Evolutionary conservation across 106 monocot species (phyloP), one percentile per base, ranked within the genome.

Genomic region (Amphibolis antarctica): DNA sequence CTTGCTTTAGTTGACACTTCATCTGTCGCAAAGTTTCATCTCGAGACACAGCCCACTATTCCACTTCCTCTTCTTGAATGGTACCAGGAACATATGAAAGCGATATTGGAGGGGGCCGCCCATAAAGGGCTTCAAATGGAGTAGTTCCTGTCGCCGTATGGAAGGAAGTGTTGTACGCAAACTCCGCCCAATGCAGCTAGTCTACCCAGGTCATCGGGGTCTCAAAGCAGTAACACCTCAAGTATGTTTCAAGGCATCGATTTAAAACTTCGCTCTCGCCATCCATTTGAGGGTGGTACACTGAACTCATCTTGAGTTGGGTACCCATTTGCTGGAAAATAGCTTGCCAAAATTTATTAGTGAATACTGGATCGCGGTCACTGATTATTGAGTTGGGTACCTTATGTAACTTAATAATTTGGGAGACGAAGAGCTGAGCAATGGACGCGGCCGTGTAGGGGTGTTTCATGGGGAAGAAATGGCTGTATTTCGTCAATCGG

Each of bases 331-430:
- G 0, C 0, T 0, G 36, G 23, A 19, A 29, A 12, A 63, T 18
- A 21, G 42, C 63, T 22, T 44, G 42, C 63, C 63, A 63, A 4
- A 63, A 63, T 10, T n/a, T 19, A 46, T 43, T 63, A 44, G 63
- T 63, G 45, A 63, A 63, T 0, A 22, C n/a, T 0, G 9, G 20
- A 53, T 53, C 53, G 1, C 20, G 0, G 22, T 53, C 15, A 0
- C 9, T 20, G 0, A 53, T 10, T 1, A 21, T 53, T 0, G 53
- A n/a, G 19, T 53, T 9, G 0, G 53, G 53, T 0, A 53, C 0
- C 0, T 21, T 20, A 21, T 53, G 53, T 21, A 53, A 9, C 4
- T 53, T 53, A 9, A 53, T 53, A 20, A 53, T 53, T 0, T 17
- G 9, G 20, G 18, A 0, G 15, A 24, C 3, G 1, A 53, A 21